Base-by-base conservation (phyloP, 352 stramenopile genomes). In the Blastocystis sp. region DNA sequence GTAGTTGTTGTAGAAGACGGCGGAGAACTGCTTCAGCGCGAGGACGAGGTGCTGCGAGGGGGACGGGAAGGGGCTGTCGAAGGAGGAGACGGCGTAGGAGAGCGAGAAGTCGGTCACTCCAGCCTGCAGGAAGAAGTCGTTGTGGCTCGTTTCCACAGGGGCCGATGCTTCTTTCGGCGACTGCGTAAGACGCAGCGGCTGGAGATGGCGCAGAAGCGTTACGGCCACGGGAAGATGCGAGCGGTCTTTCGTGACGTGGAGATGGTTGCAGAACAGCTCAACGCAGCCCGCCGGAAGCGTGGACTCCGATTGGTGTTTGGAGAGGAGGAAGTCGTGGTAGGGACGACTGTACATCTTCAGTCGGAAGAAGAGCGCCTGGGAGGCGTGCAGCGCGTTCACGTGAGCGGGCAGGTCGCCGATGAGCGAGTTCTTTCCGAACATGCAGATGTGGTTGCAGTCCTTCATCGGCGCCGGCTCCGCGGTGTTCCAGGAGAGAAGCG, bases 1-100 rank as follows among this genome's bases (percentile, higher is more conserved):
- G 24, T 48, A 32, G 42, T 81, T 81, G 51, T 59, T 81, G 69
- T 63, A 81, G 48, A 63, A 81, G n/a, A 81, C 21, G 34, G 38
- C 2, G 3, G 24, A 27, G 40, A 81, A 32, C 0, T 48, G 49
- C 69, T 81, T 59, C 24, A 81, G 53, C 4, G 49, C 44, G 34
- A 61, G 9, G 21, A 11, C n/a, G 14, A 81, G 48, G 1, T 40
- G 27, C 2, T 54, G 48, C 16, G 69, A 81, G 29, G 29, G 29
- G n/a, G 69, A 38, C 9, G 38, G 0, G 42, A 78, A 57, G 9
- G 65, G 65, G 29, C 27, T 81, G 21, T 40, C 27, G 9, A 24
- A 24, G 6, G 32, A 24, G 4, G 40, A 48, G 7, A 42, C 42
- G 29, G 46, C 32, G 34, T 49, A 65, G 7, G 69, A 81, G 21